phyloP scores from a whole-genome alignment of 2,329 filamentous ascomycete species.

The Arthroderma sp. region DNA sequence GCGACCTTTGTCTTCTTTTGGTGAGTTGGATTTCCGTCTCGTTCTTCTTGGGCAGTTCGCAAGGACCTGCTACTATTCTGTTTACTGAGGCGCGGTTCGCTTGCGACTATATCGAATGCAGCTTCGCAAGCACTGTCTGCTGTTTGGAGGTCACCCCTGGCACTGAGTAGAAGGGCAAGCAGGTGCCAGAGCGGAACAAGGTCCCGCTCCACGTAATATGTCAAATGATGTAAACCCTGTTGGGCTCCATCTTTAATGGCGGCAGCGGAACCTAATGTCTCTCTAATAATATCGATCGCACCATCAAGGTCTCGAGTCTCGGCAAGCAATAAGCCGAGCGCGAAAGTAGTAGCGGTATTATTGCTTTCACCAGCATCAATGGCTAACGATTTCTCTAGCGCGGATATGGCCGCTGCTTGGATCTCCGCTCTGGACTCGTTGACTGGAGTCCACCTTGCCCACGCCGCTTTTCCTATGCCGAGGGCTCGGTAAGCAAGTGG shows the following conservation, averaged over 20 bases:
- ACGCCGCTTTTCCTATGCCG: constrained; percentile 73
- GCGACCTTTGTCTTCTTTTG: constrained; percentile 47
- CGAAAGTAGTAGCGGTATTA: constrained; percentile 66
- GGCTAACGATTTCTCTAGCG: constrained; percentile 59
- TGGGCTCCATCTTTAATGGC: constrained; percentile 19
- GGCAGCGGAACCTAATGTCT: constrained; percentile 46
- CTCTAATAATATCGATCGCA: constrained; percentile 72
- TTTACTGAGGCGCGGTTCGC: constrained; percentile 53
- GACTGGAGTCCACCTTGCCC: constrained; percentile 71
- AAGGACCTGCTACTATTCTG: constrained; percentile 35
- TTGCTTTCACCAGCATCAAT: constrained; percentile 51
- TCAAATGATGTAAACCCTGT: constrained; percentile 20
- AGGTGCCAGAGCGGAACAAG: constrained; percentile 85
- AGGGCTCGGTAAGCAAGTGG: constrained; percentile 67
- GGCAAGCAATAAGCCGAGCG: constrained; percentile 70
- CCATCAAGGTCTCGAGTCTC: constrained; percentile 69
- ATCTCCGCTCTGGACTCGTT: constrained; percentile 56
- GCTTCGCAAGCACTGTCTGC: constrained; percentile 76
- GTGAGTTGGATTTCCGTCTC: constrained; percentile 2
- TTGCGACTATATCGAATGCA: constrained; percentile 78
- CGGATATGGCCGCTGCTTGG: constrained; percentile 63
- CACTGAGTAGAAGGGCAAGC: constrained; percentile 70
- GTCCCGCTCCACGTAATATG: constrained; percentile 29
- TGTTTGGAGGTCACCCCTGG: constrained; percentile 69
- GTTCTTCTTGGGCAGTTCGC: constrained; percentile 13